A percentile compares a stretch with the other conserved stretches of the same genome.
Conservation (phyloP, 2,329 filamentous ascomycete species). For the Stachybotrys chartarum region DNA sequence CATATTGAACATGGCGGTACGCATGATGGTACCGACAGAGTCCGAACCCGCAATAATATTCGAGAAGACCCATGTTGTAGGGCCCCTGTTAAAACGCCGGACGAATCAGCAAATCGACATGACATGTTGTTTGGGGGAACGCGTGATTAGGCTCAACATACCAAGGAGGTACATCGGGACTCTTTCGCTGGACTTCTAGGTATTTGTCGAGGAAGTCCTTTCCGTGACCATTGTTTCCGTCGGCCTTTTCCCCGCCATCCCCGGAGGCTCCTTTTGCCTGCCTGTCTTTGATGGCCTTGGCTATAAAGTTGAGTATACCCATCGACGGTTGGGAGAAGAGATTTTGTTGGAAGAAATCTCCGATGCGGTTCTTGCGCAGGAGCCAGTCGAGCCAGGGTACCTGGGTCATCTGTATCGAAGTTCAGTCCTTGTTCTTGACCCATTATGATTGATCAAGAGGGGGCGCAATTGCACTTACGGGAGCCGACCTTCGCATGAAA, state of each 20-base stretch:
- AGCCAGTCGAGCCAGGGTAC: slow-evolving; percentile 3
- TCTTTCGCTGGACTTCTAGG: slow-evolving; percentile 7
- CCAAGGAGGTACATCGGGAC: not conserved
- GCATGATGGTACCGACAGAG: slow-evolving; percentile 18
- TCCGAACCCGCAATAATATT: slow-evolving; percentile 19
- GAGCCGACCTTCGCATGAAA: slow-evolving; percentile 10
- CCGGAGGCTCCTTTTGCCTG: not conserved
- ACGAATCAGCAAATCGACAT: not conserved
- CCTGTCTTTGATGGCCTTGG: slow-evolving; percentile 19
- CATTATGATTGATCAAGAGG: too few relatives aligned
- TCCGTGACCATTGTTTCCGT: not conserved
- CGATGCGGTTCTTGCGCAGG: slow-evolving; percentile 8
- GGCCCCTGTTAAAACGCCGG: slow-evolving; percentile 7
- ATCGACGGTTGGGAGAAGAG: not conserved
- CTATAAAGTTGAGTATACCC: slow-evolving; percentile 18
- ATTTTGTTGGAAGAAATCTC: slow-evolving; percentile 14
- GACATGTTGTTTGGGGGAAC: not conserved
- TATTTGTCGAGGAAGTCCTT: slow-evolving; percentile 9
- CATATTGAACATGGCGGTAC: slow-evolving; percentile 18
- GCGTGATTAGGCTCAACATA: too few relatives aligned
- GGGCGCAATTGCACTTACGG: not conserved
- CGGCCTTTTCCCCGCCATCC: not conserved
- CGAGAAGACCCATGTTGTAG: slow-evolving; percentile 21
- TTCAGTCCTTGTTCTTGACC: not conserved
- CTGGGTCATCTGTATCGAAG: slow-evolving; percentile 1